Percentiles rank a stretch among this genome's conserved stretches.
These are phyloP conservation scores for Lolium perenne DNA, from an alignment of 176 grass and related monocot species.

Conservation along the genomic window DNA sequence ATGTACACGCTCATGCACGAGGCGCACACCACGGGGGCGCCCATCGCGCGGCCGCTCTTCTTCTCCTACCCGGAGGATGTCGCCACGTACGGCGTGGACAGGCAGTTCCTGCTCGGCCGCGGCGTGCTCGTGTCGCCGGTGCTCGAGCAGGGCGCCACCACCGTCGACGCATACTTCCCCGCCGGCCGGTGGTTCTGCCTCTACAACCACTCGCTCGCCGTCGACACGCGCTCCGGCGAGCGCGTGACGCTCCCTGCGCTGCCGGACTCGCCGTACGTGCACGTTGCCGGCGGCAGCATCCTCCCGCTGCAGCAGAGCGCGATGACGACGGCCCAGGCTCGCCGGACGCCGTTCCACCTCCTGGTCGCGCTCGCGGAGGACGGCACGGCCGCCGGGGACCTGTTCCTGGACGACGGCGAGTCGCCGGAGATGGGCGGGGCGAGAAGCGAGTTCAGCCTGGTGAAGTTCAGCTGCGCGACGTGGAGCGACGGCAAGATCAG, in stretches of 20 bases:
- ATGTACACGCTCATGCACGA: no score
- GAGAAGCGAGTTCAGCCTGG: slow-evolving; percentile 44
- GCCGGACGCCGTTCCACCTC: slow-evolving; percentile 57
- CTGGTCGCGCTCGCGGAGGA: slow-evolving; percentile 58
- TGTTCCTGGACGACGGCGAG: slow-evolving; percentile 79
- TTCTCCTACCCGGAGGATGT: background rate
- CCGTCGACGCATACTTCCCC: slow-evolving; percentile 70
- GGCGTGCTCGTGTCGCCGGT: slow-evolving; percentile 19
- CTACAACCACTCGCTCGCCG: slow-evolving; percentile 48
- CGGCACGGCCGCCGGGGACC: slow-evolving; percentile 44
- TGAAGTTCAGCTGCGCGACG: slow-evolving; percentile 47
- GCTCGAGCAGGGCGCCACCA: slow-evolving; percentile 42
- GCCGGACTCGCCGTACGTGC: slow-evolving; percentile 63
- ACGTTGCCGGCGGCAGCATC: slow-evolving; percentile 66
- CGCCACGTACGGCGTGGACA: background rate
- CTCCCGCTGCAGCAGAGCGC: slow-evolving; percentile 59
- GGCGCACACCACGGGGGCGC: no score
- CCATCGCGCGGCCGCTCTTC: background rate
- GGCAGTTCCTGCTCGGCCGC: background rate
- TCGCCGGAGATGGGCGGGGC: slow-evolving; percentile 63
- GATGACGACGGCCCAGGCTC: slow-evolving; percentile 49
- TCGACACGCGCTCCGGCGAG: slow-evolving; percentile 22
- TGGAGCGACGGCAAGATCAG: slow-evolving; percentile 16
- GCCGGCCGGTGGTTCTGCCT: slow-evolving; percentile 77
- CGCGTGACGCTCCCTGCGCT: slow-evolving; percentile 53